Base-by-base conservation (phyloP, 352 stramenopile genomes). In the Pythium grandisporangium region DNA sequence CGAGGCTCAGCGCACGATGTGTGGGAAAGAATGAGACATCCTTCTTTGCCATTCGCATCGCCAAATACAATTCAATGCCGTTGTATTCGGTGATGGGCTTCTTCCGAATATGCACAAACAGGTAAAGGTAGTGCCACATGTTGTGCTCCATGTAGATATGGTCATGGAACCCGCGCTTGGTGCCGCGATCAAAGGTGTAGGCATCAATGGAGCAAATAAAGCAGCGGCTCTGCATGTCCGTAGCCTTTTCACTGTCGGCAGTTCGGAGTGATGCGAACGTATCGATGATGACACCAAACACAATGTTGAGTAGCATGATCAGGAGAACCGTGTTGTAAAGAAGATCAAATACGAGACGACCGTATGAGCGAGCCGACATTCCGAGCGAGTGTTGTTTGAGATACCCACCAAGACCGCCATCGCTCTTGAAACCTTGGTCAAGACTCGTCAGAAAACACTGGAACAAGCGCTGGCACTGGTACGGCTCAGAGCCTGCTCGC, bases 181-280 rank as follows among this genome's bases (percentile, higher is more conserved):
- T 89, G 27, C 51, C 33, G 26, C 72, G 68, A 36, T 89, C 71
- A 25, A 89, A 89, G 1, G 72, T 77, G 57, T 85, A 86, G 7
- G 70, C 73, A 34, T 89, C 72, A 40, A 84, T 81, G 1, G 75
- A 86, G 58, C 75, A 89, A 37, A 89, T 85, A 30, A 89, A 89
- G 39, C 75, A 89, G 3, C 72, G 70, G 12, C 57, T 73, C 30
- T 75, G 66, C 64, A 84, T 83, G 27, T 86, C 75, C 46, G 68
- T 57, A 6, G 63, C 54, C 46, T 76, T 85, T 26, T 86, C 69
- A 34, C 77, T 63, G 50, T 89, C 72, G 2, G 66, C 58, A 1
- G 60, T 70, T 4, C 75, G 72, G 30, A 89, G 46, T n/a, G 68
- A 80, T 25, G 75, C 75, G 42, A 89, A 89, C 14, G 66, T 89